Conservation (phyloP, 192 early-diverging fungal species). For the Diversispora epigaea region DNA sequence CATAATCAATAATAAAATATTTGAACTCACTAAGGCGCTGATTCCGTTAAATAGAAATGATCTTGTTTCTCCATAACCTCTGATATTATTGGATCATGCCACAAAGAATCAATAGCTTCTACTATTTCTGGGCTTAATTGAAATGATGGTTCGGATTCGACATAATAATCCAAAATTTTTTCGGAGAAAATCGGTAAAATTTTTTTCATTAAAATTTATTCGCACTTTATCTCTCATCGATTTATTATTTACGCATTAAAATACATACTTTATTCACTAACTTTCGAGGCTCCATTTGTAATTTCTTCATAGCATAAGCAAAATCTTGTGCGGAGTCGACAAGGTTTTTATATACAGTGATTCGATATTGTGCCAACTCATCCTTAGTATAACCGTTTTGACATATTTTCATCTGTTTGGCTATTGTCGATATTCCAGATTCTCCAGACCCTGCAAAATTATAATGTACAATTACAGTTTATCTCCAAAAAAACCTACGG, state of each 20-base stretch:
- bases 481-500: background rate
- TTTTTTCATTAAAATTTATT: too few species aligned
- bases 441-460: slow-evolving; percentile 73
- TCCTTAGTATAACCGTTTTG: slow-evolving; percentile 85
- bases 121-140: too few species aligned
- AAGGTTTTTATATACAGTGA: slow-evolving; percentile 84
- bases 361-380: slow-evolving; percentile 70
- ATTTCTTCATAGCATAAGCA: slow-evolving; percentile 66
- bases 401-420: slow-evolving; percentile 98
- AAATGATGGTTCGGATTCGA: too few species aligned
- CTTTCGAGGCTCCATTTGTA: slow-evolving; percentile 54
- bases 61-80: too few species aligned
- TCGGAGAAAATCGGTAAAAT: too few species aligned
- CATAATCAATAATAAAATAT: too few species aligned
- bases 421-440: slow-evolving; percentile 93
- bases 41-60: too few species aligned
- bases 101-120: too few species aligned
- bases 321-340: slow-evolving; percentile 81
- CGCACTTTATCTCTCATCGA: too few species aligned
- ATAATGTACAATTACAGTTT: slow-evolving; percentile 13
- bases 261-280: slow-evolving; percentile 51
- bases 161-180: too few species aligned
- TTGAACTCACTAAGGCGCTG: too few species aligned
- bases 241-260: background rate
- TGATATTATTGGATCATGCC: too few species aligned